phyloP scores from a whole-genome alignment of 768 basidiomycete genomes.

The Phaeolepiota aurea region DNA sequence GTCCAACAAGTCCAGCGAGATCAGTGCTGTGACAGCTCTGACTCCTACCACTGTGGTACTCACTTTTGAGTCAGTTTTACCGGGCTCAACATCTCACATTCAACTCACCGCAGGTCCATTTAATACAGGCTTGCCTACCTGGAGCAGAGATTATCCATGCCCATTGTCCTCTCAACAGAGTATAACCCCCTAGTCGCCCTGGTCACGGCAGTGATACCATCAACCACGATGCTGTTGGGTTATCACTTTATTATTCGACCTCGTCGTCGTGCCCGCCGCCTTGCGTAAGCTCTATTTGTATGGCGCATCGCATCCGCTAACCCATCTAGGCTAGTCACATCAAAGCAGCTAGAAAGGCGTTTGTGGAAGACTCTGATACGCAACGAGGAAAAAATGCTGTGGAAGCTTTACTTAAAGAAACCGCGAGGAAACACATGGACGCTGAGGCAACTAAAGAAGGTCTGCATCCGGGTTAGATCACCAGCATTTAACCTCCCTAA shows the following conservation, averaged over 20 bases:
- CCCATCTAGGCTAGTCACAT: constrained; percentile 45
- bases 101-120: constrained; percentile 8
- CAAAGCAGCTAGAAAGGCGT: constrained; percentile 50
- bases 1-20: constrained; percentile 32
- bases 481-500: constrained; percentile 8
- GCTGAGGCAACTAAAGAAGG: constrained; percentile 64
- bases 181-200: constrained; percentile 37
- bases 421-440: constrained; percentile 54
- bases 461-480: constrained; percentile 17
- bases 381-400: constrained; percentile 59
- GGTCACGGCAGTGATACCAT: constrained; percentile 46
- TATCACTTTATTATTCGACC: constrained; percentile 55
- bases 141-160: constrained; percentile 49
- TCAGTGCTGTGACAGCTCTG: constrained; percentile 36
- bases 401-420: constrained; percentile 53
- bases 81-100: constrained; percentile 7
- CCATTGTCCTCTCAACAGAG: constrained; percentile 47
- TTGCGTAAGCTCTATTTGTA: constrained; percentile 41
- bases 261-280: constrained; percentile 41
- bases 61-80: constrained; percentile 43
- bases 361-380: constrained; percentile 57
- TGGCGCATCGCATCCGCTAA: too few species aligned
- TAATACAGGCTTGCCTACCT: constrained; percentile 45
- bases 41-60: constrained; percentile 40
- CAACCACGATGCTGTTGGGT: constrained; percentile 38